Conservation (phyloP, 164 flowering plant species). For the Annona squamosa region DNA sequence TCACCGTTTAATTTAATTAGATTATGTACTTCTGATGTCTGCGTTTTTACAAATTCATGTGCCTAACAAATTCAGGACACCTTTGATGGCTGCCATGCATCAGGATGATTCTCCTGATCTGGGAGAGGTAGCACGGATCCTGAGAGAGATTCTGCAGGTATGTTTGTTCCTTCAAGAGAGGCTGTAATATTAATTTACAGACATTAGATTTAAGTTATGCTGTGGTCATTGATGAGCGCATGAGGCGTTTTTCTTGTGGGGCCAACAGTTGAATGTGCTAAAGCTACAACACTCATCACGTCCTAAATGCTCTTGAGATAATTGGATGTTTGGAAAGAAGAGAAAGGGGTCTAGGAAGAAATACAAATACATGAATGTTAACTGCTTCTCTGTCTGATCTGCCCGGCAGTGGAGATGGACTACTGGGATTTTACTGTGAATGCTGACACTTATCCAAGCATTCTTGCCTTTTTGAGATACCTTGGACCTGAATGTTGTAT, state of each 20-base stretch:
- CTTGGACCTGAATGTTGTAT: background rate
- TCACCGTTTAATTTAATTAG: background rate
- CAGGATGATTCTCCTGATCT: conserved; percentile 77
- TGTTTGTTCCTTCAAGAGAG: background rate
- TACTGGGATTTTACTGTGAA: background rate
- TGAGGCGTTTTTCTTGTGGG: background rate
- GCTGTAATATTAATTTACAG: no score
- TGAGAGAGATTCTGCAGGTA: conserved; percentile 58
- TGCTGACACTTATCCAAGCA: background rate
- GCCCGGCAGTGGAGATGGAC: background rate
- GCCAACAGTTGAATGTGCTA: background rate
- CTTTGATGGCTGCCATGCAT: conserved; percentile 68
- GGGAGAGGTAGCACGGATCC: conserved; percentile 60
- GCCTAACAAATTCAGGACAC: conserved; percentile 40
- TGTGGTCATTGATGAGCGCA: no score
- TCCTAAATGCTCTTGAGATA: background rate
- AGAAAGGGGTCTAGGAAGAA: background rate
- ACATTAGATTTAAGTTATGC: no score
- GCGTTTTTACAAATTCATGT: background rate
- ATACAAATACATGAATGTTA: no score
- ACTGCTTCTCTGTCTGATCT: background rate
- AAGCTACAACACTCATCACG: background rate
- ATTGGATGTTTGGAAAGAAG: background rate
- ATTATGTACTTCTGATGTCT: background rate
- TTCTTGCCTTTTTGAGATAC: background rate